phyloP scores from a whole-genome alignment of 805 yeast genomes.

The Yamadazyma akitaensis region DNA sequence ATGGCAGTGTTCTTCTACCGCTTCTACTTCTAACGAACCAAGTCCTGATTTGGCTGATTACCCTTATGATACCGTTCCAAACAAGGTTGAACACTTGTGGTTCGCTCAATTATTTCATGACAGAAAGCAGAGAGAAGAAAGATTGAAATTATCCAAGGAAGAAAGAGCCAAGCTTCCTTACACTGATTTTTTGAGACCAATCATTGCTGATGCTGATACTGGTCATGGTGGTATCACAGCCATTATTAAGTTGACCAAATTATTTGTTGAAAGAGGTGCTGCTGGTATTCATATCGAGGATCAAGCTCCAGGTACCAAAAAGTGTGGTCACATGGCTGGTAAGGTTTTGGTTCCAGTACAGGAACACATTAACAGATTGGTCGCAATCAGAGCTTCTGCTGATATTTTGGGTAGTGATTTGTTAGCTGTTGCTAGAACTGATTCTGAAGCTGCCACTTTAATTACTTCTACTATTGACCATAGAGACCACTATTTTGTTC shows the following conservation, averaged over 20 bases:
- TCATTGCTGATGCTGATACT: slow-evolving; percentile 96
- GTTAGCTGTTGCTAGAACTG: slow-evolving; percentile 90
- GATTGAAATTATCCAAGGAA: slow-evolving; percentile 56
- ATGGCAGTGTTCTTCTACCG: slow-evolving; percentile 98
- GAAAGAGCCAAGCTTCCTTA: slow-evolving; percentile 70
- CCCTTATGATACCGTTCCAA: slow-evolving; percentile 98
- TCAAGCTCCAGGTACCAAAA: slow-evolving; percentile 98
- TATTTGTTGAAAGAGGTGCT: slow-evolving; percentile 97
- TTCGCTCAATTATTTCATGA: slow-evolving; percentile 97
- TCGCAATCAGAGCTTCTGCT: slow-evolving; percentile 92
- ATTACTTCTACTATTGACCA: slow-evolving; percentile 90
- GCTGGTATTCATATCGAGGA: slow-evolving; percentile 99
- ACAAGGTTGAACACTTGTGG: slow-evolving; percentile 95
- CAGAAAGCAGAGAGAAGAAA: slow-evolving; percentile 89
- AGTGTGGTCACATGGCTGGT: slow-evolving; percentile 99
- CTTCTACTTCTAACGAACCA: slow-evolving; percentile 96
- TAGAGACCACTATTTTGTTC: slow-evolving; percentile 90
- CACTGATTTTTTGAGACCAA: slow-evolving; percentile 89
- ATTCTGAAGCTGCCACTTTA: slow-evolving; percentile 96
- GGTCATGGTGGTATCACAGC: slow-evolving; percentile 99
- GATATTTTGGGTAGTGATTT: slow-evolving; percentile 88
- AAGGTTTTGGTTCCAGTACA: slow-evolving; percentile 96
- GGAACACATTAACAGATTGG: slow-evolving; percentile 92
- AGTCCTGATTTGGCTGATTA: slow-evolving; percentile 98
- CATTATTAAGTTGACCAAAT: slow-evolving; percentile 88